Percentiles rank a stretch among this genome's conserved stretches.
phyloP scores from a whole-genome alignment of 129 eudicot genomes.

The Flaveria linearis region DNA sequence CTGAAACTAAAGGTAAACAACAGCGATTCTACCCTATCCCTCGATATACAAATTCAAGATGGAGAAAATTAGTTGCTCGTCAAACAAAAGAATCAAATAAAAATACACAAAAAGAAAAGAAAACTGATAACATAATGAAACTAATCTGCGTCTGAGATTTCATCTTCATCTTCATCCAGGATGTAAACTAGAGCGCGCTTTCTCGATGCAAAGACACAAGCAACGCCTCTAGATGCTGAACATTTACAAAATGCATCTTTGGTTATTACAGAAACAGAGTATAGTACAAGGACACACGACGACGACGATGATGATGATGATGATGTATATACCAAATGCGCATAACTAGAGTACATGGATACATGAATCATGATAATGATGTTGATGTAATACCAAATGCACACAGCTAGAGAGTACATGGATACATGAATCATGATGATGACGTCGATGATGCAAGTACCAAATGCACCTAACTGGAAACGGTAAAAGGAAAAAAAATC shows the following conservation, averaged over 20 bases:
- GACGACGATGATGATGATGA: too few relatives aligned
- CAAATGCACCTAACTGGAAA: not conserved
- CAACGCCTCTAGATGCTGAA: conserved; percentile 98
- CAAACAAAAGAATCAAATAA: not conserved
- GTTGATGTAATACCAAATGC: not conserved
- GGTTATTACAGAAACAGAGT: conserved; percentile 1
- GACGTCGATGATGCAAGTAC: not conserved
- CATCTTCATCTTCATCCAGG: conserved; percentile 74
- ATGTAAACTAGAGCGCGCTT: conserved; percentile 94
- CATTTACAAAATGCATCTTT: not conserved
- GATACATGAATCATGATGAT: not conserved
- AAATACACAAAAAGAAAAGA: not conserved
- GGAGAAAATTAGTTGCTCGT: not conserved
- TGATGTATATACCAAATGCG: not conserved
- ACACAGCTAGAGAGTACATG: not conserved
- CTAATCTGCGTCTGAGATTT: conserved; percentile 76
- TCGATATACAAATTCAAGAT: not conserved
- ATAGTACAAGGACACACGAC: not conserved
- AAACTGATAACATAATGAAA: not conserved
- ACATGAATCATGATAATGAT: not conserved
- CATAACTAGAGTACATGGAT: not conserved
- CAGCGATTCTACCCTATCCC: conserved; percentile 3
- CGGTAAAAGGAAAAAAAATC: not conserved
- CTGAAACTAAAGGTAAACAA: not conserved
- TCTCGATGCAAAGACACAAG: conserved; percentile 85